Conservation (phyloP, 2,329 filamentous ascomycete species). For the Exophiala sp. region DNA sequence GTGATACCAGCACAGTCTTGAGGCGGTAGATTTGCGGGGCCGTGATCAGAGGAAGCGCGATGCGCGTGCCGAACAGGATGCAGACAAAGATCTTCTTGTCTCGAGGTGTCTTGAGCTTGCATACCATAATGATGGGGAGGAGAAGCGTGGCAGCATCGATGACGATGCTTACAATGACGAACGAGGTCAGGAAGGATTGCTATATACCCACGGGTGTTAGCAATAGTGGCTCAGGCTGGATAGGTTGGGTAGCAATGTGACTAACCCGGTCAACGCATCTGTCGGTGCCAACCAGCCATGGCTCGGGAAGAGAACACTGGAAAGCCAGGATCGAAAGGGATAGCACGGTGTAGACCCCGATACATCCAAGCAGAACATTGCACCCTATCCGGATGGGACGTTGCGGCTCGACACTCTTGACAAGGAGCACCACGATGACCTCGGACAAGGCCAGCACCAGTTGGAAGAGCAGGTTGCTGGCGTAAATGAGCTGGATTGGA, state of each 20-base stretch:
- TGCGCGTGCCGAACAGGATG: conserved; percentile 15
- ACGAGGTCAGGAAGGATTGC: conserved; percentile 10
- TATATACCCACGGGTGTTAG: neutral
- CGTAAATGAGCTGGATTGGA: conserved; percentile 10
- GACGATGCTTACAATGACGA: conserved; percentile 10
- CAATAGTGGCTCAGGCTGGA: neutral
- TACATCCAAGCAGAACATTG: conserved; percentile 13
- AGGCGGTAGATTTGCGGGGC: conserved; percentile 10
- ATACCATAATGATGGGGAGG: conserved; percentile 18
- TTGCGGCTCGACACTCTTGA: conserved; percentile 17
- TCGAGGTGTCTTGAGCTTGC: conserved; percentile 13
- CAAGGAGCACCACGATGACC: conserved; percentile 14
- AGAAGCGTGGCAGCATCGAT: conserved; percentile 14
- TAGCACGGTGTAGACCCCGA: conserved; percentile 8
- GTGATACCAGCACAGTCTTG: conserved; percentile 8
- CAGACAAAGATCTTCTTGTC: conserved; percentile 17
- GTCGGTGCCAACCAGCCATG: conserved; percentile 10
- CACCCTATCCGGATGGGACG: conserved; percentile 13
- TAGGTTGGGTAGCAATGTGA: neutral
- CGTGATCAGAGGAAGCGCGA: conserved; percentile 12
- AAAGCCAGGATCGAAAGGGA: conserved; percentile 11
- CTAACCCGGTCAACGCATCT: conserved; percentile 17
- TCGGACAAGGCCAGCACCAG: conserved; percentile 9
- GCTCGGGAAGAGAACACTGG: conserved; percentile 17
- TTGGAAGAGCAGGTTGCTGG: conserved; percentile 14